Percentiles rank a stretch among this genome's conserved stretches.
These are phyloP conservation scores for Bonia amplexicaulis DNA, from an alignment of 176 grass and related monocot species.

Conservation along the genomic window DNA sequence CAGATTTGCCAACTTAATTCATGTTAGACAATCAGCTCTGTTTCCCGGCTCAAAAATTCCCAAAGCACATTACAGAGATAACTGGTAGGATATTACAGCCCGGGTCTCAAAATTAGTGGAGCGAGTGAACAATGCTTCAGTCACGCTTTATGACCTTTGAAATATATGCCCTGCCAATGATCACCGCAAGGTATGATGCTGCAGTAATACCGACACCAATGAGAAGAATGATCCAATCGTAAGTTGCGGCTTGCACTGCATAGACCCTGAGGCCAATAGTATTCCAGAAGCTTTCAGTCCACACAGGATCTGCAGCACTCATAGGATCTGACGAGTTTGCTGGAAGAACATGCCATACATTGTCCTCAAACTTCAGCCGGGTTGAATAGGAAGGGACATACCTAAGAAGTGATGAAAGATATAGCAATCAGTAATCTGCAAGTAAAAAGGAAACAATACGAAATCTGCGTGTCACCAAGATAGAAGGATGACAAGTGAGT, in stretches of 20 bases:
- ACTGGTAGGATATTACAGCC: background rate
- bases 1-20: background rate
- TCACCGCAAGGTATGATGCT: conserved; percentile 49
- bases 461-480: background rate
- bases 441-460: background rate
- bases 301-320: conserved; percentile 65
- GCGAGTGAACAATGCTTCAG: conserved; percentile 24
- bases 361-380: conserved; percentile 61
- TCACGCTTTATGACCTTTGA: conserved; percentile 70
- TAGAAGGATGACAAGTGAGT: background rate
- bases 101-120: background rate
- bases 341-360: conserved; percentile 62
- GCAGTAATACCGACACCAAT: conserved; percentile 49
- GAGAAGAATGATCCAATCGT: conserved; percentile 61
- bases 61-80: background rate
- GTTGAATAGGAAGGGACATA: conserved; percentile 94
- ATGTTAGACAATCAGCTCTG: background rate
- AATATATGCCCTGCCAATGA: conserved; percentile 49
- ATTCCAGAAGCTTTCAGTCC: conserved; percentile 96
- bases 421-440: conserved; percentile 12
- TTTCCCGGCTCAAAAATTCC: background rate
- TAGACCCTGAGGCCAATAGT: conserved; percentile 85
- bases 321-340: conserved; percentile 56
- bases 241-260: conserved; percentile 56
- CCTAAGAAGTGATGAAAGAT: conserved; percentile 38